phyloP scores from a whole-genome alignment of 1,284 basidiomycete species.

The Exsudoporus floridanus region DNA sequence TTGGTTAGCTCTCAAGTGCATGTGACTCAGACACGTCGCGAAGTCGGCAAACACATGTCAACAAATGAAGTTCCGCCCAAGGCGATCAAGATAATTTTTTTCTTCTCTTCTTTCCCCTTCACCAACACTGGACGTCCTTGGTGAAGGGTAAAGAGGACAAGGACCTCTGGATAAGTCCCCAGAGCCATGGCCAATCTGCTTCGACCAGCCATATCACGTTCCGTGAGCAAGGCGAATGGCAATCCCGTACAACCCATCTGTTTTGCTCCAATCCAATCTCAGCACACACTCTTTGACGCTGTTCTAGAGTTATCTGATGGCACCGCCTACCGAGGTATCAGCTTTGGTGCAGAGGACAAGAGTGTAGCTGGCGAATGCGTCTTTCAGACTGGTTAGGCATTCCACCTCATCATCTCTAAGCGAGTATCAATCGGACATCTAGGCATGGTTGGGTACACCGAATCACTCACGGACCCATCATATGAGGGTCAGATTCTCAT shows the following conservation, averaged over 20 bases:
- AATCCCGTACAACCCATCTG: slow-evolving; percentile 55
- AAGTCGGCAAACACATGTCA: slow-evolving; percentile 28
- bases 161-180: slow-evolving; percentile 20
- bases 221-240: slow-evolving; percentile 42
- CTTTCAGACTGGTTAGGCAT: slow-evolving; percentile 92
- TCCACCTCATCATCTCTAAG: slow-evolving; percentile 7
- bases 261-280: slow-evolving; percentile 37
- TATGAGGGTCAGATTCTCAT: slow-evolving; percentile 99
- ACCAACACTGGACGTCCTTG: slow-evolving; percentile 34
- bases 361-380: slow-evolving; percentile 98
- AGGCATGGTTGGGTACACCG: slow-evolving; percentile 99
- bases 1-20: neutral
- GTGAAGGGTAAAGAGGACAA: slow-evolving; percentile 60
- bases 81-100: slow-evolving; percentile 16
- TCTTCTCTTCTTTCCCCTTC: slow-evolving; percentile 45
- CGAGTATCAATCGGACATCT: slow-evolving; percentile 16
- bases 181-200: slow-evolving; percentile 33
- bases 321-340: slow-evolving; percentile 84
- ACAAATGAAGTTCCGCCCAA: slow-evolving; percentile 17
- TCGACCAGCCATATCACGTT: slow-evolving; percentile 49
- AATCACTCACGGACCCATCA: slow-evolving; percentile 97
- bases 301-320: slow-evolving; percentile 94
- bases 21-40: slow-evolving; percentile 5
- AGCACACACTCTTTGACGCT: slow-evolving; percentile 44
- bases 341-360: slow-evolving; percentile 91